Percentiles rank a stretch among this genome's conserved stretches.
phyloP scores from a whole-genome alignment of 1,284 basidiomycete genomes.

The Trametes versicolor region DNA sequence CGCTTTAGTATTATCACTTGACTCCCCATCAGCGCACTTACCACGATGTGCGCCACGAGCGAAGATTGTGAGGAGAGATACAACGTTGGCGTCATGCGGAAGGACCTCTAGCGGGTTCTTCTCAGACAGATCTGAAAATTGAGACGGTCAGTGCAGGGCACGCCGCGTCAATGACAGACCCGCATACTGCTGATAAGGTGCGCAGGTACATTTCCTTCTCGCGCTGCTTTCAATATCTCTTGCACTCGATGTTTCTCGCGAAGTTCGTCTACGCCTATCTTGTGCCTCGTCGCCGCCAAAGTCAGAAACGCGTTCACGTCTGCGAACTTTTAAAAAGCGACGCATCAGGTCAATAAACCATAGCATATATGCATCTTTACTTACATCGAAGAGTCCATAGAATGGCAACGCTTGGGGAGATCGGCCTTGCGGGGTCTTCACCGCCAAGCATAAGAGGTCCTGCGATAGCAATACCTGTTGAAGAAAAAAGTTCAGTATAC shows the following conservation, averaged over 20 bases:
- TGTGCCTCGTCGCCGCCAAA: conserved; percentile 79
- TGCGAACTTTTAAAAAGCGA: conserved; percentile 60
- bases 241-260: conserved; percentile 65
- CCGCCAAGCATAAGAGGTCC: conserved; percentile 68
- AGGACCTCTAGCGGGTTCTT: conserved; percentile 79
- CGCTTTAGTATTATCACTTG: conserved; percentile 4
- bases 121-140: conserved; percentile 75
- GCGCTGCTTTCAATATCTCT: conserved; percentile 76
- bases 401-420: conserved; percentile 48
- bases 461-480: conserved; percentile 68
- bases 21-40: conserved; percentile 32
- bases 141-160: conserved; percentile 12
- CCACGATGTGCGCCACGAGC: conserved; percentile 77
- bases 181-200: conserved; percentile 78
- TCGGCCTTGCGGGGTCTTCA: conserved; percentile 53
- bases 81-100: conserved; percentile 66
- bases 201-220: conserved; percentile 75
- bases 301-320: conserved; percentile 86
- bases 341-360: neutral
- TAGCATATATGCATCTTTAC: conserved; percentile 37
- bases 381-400: conserved; percentile 78
- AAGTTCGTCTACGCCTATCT: conserved; percentile 65
- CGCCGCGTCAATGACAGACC: neutral
- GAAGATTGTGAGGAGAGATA: conserved; percentile 72
- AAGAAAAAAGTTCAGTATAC: neutral